Evolutionary conservation across 2,329 filamentous ascomycete genomes (phyloP).

Genomic region (Dothistroma pini): DNA sequence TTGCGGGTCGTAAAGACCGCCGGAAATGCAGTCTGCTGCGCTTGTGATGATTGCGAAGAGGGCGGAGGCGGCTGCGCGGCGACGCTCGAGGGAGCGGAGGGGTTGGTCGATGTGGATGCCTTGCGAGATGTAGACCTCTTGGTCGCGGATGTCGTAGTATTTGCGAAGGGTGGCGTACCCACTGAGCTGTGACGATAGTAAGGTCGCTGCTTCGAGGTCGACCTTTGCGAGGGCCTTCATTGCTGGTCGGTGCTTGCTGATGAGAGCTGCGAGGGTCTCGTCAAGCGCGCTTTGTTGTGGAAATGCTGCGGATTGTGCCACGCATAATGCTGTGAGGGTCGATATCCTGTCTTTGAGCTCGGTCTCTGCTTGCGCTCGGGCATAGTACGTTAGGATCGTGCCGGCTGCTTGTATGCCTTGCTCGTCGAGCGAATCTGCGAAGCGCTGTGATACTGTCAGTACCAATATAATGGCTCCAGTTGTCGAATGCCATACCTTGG

Average conservation of each 20-base stretch:
- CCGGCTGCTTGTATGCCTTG: constrained; percentile 67
- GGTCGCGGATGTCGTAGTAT: constrained; percentile 87
- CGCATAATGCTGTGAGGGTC: constrained; percentile 78
- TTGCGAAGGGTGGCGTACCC: constrained; percentile 88
- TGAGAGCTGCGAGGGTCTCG: constrained; percentile 63
- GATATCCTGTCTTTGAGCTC: constrained; percentile 85
- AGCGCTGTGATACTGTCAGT: constrained; percentile 56
- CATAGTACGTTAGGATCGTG: constrained; percentile 84
- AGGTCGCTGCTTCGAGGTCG: constrained; percentile 76
- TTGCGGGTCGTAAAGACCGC: constrained; percentile 78
- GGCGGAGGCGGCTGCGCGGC: constrained; percentile 67
- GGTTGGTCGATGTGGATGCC: constrained; percentile 37
- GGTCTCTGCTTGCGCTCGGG: constrained; percentile 70
- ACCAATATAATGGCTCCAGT: constrained; percentile 20
- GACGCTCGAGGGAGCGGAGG: constrained; percentile 56
- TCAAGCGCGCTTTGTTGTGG: constrained; percentile 71
- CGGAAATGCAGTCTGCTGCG: constrained; percentile 84
- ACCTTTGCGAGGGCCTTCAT: constrained; percentile 68
- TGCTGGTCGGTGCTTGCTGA: constrained; percentile 67
- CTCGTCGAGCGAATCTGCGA: constrained; percentile 71
- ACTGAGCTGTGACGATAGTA: constrained; percentile 80
- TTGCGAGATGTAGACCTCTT: constrained; percentile 41
- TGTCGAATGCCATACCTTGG: constrained; percentile 60
- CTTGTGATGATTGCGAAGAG: constrained; percentile 81
- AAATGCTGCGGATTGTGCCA: constrained; percentile 79